Evolutionary conservation across 2,329 filamentous ascomycete species (phyloP).

Genomic region (Cyphellophora attinorum): DNA sequence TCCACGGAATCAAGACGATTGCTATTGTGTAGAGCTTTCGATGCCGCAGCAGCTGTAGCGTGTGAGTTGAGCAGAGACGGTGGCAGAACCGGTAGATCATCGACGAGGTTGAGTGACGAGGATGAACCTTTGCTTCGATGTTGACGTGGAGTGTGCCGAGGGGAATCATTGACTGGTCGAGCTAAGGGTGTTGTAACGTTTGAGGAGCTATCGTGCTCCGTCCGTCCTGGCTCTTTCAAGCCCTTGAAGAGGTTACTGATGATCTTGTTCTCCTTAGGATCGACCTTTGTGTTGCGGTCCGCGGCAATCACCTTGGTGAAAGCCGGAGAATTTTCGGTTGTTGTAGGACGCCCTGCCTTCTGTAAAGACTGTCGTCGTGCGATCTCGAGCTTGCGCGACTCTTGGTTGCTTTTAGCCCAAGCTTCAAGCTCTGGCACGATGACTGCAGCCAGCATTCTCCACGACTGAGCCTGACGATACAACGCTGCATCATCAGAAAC

Average conservation of each 20-base stretch:
- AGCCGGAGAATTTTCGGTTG: background rate
- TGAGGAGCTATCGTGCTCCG: constrained; percentile 40
- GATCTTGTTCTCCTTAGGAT: constrained; percentile 21
- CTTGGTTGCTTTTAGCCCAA: constrained; percentile 26
- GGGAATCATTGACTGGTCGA: constrained; percentile 35
- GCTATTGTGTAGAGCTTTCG: constrained; percentile 14
- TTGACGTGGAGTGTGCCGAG: constrained; percentile 13
- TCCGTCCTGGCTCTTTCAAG: constrained; percentile 26
- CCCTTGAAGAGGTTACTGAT: constrained; percentile 35
- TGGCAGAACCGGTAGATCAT: constrained; percentile 31
- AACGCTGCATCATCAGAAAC: constrained; percentile 41
- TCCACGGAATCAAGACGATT: too few species aligned
- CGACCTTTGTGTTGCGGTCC: background rate
- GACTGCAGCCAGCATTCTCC: constrained; percentile 45
- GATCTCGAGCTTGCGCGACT: constrained; percentile 18
- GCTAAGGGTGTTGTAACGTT: constrained; percentile 48
- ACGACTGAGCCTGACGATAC: constrained; percentile 47
- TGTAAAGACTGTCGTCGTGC: constrained; percentile 6
- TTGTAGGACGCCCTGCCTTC: background rate
- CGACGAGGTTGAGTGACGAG: constrained; percentile 20
- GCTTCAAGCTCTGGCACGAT: constrained; percentile 39
- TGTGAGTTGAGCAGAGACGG: constrained; percentile 33
- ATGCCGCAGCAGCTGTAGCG: constrained; percentile 17
- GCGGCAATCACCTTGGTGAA: background rate
- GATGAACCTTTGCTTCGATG: background rate